These are phyloP conservation scores for Ustilago esculenta DNA, from an alignment of 1,284 basidiomycete species.

Conservation along the genomic window DNA sequence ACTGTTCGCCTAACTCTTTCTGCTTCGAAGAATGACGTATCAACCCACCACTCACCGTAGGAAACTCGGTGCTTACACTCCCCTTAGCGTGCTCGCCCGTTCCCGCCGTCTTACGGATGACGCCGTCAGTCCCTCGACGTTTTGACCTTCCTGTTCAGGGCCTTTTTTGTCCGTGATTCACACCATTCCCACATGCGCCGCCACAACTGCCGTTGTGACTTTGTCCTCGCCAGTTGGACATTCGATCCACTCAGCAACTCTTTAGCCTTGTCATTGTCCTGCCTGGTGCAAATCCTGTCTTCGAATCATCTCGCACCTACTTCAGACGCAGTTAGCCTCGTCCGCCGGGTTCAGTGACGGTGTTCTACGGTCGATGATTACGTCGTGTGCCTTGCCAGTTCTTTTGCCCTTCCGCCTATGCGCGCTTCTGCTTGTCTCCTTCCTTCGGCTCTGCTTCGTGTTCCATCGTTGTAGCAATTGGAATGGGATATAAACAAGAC, in stretches of 20 bases:
- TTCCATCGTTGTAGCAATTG: background rate
- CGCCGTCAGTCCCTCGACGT: slow-evolving; percentile 9
- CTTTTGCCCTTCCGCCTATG: no score
- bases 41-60: background rate
- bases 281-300: slow-evolving; percentile 4
- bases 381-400: no score
- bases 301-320: background rate
- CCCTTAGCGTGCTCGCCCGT: no score
- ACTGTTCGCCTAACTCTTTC: background rate
- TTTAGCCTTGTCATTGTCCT: no score
- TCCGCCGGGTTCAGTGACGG: slow-evolving; percentile 18
- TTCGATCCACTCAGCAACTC: no score
- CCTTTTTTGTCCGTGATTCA: no score
- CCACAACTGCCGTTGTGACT: no score
- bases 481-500: slow-evolving; percentile 10
- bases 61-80: background rate
- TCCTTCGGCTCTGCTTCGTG: slow-evolving; percentile 5
- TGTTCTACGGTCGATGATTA: slow-evolving; percentile 4
- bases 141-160: no score
- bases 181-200: no score
- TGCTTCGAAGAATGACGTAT: slow-evolving; percentile 22
- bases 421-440: background rate
- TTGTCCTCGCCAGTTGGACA: background rate
- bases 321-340: background rate
- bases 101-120: slow-evolving; percentile 4